phyloP scores from a whole-genome alignment of 2,329 filamentous ascomycete species.

The Fusarium euwallaceae region DNA sequence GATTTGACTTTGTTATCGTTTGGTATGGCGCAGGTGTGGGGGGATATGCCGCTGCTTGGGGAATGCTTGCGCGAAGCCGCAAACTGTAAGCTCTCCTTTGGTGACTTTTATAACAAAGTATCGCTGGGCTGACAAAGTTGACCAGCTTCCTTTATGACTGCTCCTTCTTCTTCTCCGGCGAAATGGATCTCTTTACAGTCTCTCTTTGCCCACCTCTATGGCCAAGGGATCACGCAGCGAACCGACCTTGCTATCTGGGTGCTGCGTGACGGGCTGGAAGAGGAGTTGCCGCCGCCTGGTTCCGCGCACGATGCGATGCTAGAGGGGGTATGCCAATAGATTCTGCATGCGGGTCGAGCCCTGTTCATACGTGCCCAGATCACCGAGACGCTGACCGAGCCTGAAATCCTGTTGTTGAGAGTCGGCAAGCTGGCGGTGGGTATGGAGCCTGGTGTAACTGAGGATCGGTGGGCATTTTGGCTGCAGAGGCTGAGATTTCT shows the following conservation, averaged over 20 bases:
- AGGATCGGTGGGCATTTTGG: slow-evolving; percentile 51
- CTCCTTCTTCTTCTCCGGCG: slow-evolving; percentile 17
- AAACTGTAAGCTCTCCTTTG: slow-evolving; percentile 45
- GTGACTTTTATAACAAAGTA: background rate
- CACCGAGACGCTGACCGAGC: slow-evolving; percentile 32
- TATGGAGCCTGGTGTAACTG: slow-evolving; percentile 38
- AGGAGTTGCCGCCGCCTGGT: slow-evolving; percentile 27
- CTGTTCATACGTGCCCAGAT: slow-evolving; percentile 38
- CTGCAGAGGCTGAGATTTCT: slow-evolving; percentile 44
- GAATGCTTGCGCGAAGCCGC: slow-evolving; percentile 48
- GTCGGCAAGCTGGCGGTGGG: slow-evolving; percentile 37
- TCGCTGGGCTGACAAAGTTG: background rate
- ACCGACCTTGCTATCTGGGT: slow-evolving; percentile 49
- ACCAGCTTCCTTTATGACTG: background rate
- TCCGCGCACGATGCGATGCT: slow-evolving; percentile 39
- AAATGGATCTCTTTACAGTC: slow-evolving; percentile 52
- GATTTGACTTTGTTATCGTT: slow-evolving; percentile 48
- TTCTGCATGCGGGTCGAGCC: slow-evolving; percentile 46
- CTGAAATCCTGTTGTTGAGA: slow-evolving; percentile 35
- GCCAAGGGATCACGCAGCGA: slow-evolving; percentile 38
- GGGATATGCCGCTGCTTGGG: slow-evolving; percentile 49
- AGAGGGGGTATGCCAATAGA: slow-evolving; percentile 47
- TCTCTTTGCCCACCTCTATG: slow-evolving; percentile 50
- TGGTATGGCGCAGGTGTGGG: slow-evolving; percentile 45
- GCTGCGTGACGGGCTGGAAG: slow-evolving; percentile 49